Evolutionary conservation across 129 eudicot species (phyloP), one percentile per base, ranked within the genome.

Genomic region (Tanacetum coccineum): DNA sequence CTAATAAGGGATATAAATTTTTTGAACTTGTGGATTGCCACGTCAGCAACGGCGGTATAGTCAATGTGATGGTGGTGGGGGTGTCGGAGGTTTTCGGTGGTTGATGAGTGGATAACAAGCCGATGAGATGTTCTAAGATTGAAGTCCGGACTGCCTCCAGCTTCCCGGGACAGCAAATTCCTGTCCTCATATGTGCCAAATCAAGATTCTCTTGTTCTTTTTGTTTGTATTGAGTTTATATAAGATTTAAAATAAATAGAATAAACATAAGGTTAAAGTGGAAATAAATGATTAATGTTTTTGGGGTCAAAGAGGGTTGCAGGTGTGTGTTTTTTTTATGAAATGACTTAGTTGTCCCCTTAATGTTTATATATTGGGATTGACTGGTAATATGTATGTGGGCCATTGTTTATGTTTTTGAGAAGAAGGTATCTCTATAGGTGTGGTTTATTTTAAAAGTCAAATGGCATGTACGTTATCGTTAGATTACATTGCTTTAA

Each of bases 1-100:
- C 98, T 8, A 93, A 86, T n/a, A 0, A 93, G 58, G 0, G 98
- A 88, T 12, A 93, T 93, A 55, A 93, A 90, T 56, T 84, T 93
- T 70, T 70, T 84, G 77, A 92, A 93, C 14, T 84, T 93, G 63
- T 58, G 67, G 6, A 93, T 95, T 4, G 96, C 95, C 1, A 78
- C 81, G 48, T 93, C 95, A 1, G 98, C 85, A 9, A 86, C 96
- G 10, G 87, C 81, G 14, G 75, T 70, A 70, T 88, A 93, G 36
- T 93, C 95, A 3, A 67, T 32, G 55, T 78, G 30, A 21, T 55
- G n/a, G n/a, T n/a, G n/a, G n/a, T n/a, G n/a, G n/a, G n/a, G n/a
- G n/a, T n/a, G n/a, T n/a, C n/a, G n/a, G n/a, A n/a, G n/a, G n/a
- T n/a, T n/a, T n/a, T n/a, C n/a, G n/a, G n/a, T n/a, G n/a, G n/a